Evolutionary conservation across 768 basidiomycete genomes (phyloP), one percentile per base, ranked within the genome.

Genomic region (Pulveroboletus sp.): DNA sequence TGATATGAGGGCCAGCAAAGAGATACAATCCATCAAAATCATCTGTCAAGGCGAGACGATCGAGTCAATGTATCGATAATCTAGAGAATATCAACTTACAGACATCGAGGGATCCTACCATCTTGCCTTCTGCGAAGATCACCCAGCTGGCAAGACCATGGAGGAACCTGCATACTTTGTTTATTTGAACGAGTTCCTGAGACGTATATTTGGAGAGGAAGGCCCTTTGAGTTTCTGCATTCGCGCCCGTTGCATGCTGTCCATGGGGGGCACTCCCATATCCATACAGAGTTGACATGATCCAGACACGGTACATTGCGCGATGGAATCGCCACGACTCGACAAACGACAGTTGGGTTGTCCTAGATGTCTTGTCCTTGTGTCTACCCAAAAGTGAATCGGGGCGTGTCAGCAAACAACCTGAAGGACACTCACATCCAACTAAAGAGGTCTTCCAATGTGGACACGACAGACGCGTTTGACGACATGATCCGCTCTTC

Each of bases 401-500:
- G 25, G n/a, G 17, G 12, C 3, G 2, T 7, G n/a, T 23, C 20
- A 10, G 23, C 10, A 13, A 14, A 4, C 10, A 11, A n/a, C n/a
- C n/a, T n/a, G n/a, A n/a, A 16, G 25, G 29, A 32, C n/a, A 43
- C 42, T 42, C 19, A 54, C 57, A 42, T 52, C 52, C 40, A 57
- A 9, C 51, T 57, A n/a, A 53, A 57, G 14, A 61, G 19, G 35
- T 60, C 46, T 17, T 61, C 59, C 29, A 61, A 31, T 5, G 43
- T 34, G 20, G 47, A 51, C 8, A 57, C 55, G 14, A 58, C 50
- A 11, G 19, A 31, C 13, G 24, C 43, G 16, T 52, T 57, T 2
- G 45, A 47, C 19, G 14, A 11, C 31, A 55, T 43, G 17, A 58
- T 33, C 2, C 50, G 49, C 21, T 61, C 47, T 14, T 58, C 59